Base-by-base conservation (phyloP, 805 yeast species). In the Nakazawaea laoshanensis region DNA sequence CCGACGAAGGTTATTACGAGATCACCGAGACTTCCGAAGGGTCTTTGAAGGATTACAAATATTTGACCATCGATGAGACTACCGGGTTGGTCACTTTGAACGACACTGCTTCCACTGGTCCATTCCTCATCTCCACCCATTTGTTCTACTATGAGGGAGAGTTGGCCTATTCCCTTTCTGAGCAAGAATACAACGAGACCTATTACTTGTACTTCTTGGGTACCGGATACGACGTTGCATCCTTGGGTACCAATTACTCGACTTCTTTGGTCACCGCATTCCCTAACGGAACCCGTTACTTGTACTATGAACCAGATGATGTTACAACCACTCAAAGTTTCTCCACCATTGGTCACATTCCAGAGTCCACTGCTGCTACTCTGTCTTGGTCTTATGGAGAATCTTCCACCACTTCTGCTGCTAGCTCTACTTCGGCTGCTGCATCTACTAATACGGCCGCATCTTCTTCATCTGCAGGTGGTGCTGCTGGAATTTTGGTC, bases 1-100 rank as follows among this genome's bases (percentile, higher is more conserved):
- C 32, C 15, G 38, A 38, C 27, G 38, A 34, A 13, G 41, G 41
- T 17, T 38, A 38, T 22, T 23, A 30, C 6, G 36, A 38, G 20
- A n/a, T 38, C 3, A 16, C 14, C 19, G 28, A 24, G 15, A 26
- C 35, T 14, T 17, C 32, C 12, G 41, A 25, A 19, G 32, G 30
- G 3, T 23, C 20, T 16, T 19, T 24, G 15, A 25, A 24, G 9
- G 23, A 38, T 16, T 16, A 32, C 3, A 27, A 19, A 9, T 38
- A 38, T 24, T 19, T 38, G 16, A 38, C 29, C 17, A 20, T 38
- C 19, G 38, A 38, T 19, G 18, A 23, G 3, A 33, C 31, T 12
- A 29, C 40, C 12, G 30, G 33, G 8, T 18, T 30, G 11, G 26
- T 38, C 4, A 27, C 23, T 9, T 29, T 38, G 22, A 34, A 34